These are phyloP conservation scores for Mallotus repandus DNA, from an alignment of 441 rosid genomes.

Conservation along the genomic window DNA sequence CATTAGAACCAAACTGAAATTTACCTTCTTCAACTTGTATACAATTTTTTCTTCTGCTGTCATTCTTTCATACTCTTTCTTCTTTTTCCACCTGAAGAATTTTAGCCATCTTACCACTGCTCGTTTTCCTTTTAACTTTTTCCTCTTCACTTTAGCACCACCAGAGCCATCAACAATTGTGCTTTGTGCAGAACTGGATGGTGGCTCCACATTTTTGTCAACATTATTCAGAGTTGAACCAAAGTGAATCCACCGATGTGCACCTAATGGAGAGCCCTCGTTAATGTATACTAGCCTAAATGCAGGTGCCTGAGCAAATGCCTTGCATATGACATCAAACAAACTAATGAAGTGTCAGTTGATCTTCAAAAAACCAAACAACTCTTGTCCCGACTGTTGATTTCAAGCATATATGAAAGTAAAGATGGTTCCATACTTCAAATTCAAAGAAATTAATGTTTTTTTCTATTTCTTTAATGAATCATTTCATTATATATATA, in stretches of 20 bases:
- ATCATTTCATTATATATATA: too few relatives aligned
- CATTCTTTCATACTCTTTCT: slow-evolving; percentile 88
- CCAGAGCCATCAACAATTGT: slow-evolving; percentile 27
- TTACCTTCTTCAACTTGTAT: slow-evolving; percentile 74
- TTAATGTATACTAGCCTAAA: slow-evolving; percentile 15
- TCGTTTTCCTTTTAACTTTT: slow-evolving; percentile 76
- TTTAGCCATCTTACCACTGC: slow-evolving; percentile 93
- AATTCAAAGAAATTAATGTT: not conserved
- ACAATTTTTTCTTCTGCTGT: slow-evolving; percentile 75
- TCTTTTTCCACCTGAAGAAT: slow-evolving; percentile 90
- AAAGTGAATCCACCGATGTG: slow-evolving; percentile 48
- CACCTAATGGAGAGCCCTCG: slow-evolving; percentile 24
- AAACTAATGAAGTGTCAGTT: slow-evolving; percentile 54
- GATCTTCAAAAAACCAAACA: slow-evolving; percentile 17
- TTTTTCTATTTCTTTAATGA: too few relatives aligned
- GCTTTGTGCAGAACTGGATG: slow-evolving; percentile 25
- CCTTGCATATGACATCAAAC: slow-evolving; percentile 62
- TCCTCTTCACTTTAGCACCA: slow-evolving; percentile 54
- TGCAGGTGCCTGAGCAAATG: slow-evolving; percentile 34
- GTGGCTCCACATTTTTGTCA: slow-evolving; percentile 30
- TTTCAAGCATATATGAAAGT: not conserved
- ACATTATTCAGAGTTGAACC: slow-evolving; percentile 26
- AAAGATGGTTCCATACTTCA: not conserved
- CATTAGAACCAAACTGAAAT: not conserved
- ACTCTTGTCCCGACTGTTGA: not conserved